Conservation (phyloP, 345 rosid species). For the Turnera subulata region DNA sequence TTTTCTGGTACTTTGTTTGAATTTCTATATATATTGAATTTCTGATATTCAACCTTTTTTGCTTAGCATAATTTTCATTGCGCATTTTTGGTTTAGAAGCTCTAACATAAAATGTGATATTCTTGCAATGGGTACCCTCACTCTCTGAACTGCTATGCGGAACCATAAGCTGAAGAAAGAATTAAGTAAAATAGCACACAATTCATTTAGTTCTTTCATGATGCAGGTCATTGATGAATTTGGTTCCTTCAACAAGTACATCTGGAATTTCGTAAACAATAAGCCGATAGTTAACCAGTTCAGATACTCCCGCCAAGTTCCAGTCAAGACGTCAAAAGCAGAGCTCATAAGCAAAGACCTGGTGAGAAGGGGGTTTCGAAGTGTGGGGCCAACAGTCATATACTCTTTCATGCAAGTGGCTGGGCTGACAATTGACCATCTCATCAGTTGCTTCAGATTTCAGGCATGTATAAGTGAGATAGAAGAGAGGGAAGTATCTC, state of each 20-base stretch:
- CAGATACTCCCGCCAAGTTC: slow-evolving; percentile 79
- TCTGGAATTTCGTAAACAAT: slow-evolving; percentile 81
- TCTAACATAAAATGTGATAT: no score
- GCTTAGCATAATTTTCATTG: neutral
- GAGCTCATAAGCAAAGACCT: slow-evolving; percentile 81
- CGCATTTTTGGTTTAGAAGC: neutral
- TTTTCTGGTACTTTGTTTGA: no score
- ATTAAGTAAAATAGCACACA: no score
- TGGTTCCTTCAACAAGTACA: slow-evolving; percentile 67
- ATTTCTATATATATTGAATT: no score
- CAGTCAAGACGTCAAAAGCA: slow-evolving; percentile 77
- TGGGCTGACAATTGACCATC: slow-evolving; percentile 83
- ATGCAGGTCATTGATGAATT: slow-evolving; percentile 70
- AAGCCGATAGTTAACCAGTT: slow-evolving; percentile 66
- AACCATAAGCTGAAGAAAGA: no score
- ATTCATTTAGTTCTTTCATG: neutral
- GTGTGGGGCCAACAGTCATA: slow-evolving; percentile 79
- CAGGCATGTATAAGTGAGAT: slow-evolving; percentile 49
- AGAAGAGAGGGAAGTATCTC: slow-evolving; percentile 27
- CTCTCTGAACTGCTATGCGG: no score
- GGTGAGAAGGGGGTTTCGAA: slow-evolving; percentile 80
- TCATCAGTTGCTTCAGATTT: slow-evolving; percentile 70
- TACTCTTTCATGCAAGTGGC: slow-evolving; percentile 87
- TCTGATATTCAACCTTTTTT: no score
- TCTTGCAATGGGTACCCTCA: no score